Evolutionary conservation across 805 yeast species (phyloP).

Genomic region (Deakozyma indianensis): DNA sequence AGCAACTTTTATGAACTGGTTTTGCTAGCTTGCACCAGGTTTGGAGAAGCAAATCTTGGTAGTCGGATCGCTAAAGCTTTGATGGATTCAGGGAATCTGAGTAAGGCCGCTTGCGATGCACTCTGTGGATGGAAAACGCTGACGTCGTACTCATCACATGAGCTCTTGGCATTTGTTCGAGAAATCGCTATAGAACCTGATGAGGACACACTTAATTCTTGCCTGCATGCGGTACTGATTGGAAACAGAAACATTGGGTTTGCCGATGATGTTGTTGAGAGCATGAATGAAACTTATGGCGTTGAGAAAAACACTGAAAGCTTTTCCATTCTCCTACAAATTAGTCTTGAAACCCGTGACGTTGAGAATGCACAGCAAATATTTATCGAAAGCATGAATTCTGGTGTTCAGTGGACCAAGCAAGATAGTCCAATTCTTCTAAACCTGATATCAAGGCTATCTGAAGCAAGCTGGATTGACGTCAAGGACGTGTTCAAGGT

Average conservation of each 20-base stretch:
- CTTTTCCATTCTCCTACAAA: slow-evolving; percentile 23
- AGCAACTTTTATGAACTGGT: slow-evolving; percentile 12
- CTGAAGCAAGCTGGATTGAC: slow-evolving; percentile 16
- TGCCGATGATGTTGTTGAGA: slow-evolving; percentile 10
- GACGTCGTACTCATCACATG: neutral
- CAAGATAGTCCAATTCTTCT: slow-evolving; percentile 18
- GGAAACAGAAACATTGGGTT: neutral
- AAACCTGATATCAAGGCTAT: slow-evolving; percentile 18
- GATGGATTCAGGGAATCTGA: neutral
- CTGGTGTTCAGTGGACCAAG: slow-evolving; percentile 32
- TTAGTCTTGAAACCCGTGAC: slow-evolving; percentile 19
- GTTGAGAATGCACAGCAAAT: slow-evolving; percentile 19
- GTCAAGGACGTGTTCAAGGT: slow-evolving; percentile 18
- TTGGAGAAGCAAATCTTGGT: slow-evolving; percentile 11
- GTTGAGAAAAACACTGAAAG: slow-evolving; percentile 25
- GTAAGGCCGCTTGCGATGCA: neutral
- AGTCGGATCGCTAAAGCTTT: neutral
- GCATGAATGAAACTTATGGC: slow-evolving; percentile 20
- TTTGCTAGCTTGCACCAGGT: slow-evolving; percentile 14
- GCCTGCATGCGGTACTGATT: slow-evolving; percentile 14
- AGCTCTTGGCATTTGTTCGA: neutral
- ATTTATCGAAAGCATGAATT: slow-evolving; percentile 23
- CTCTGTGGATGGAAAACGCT: neutral
- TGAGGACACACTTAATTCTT: slow-evolving; percentile 13
- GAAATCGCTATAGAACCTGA: slow-evolving; percentile 8